These are phyloP conservation scores for Amanita phalloides DNA, from an alignment of 768 basidiomycete species.

Conservation along the genomic window DNA sequence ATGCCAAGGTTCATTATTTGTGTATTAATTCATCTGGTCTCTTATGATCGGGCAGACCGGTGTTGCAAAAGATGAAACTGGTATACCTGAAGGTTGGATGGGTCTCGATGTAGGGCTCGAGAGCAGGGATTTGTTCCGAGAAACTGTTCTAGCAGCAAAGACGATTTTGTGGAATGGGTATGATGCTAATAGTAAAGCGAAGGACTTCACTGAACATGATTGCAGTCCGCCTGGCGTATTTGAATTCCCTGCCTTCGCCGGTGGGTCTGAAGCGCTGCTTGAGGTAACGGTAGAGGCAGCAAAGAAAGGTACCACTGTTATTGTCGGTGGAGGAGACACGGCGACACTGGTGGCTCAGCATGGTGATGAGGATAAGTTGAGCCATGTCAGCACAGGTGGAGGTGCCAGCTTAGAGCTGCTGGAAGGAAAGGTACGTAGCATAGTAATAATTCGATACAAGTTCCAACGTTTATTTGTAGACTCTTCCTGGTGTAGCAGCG, in stretches of 20 bases:
- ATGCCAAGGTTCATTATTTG: slow-evolving; percentile 55
- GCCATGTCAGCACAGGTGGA: slow-evolving; percentile 95
- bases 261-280: slow-evolving; percentile 75
- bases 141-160: slow-evolving; percentile 79
- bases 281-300: slow-evolving; percentile 84
- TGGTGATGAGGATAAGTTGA: slow-evolving; percentile 76
- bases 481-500: slow-evolving; percentile 84
- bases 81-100: slow-evolving; percentile 91
- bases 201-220: neutral
- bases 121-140: slow-evolving; percentile 68
- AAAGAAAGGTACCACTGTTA: slow-evolving; percentile 77
- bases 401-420: slow-evolving; percentile 91
- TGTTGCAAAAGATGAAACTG: slow-evolving; percentile 66
- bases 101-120: slow-evolving; percentile 89
- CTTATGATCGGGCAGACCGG: slow-evolving; percentile 38
- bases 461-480: slow-evolving; percentile 29
- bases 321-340: slow-evolving; percentile 93
- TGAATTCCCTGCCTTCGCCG: slow-evolving; percentile 88
- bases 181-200: slow-evolving; percentile 14
- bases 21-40: neutral
- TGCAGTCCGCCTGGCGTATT: slow-evolving; percentile 92
- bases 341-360: slow-evolving; percentile 93
- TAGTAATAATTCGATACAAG: neutral
- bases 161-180: slow-evolving; percentile 97
- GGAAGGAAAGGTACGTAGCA: slow-evolving; percentile 80